phyloP scores from a whole-genome alignment of 345 rosid species.

The Bruguiera parviflora region DNA sequence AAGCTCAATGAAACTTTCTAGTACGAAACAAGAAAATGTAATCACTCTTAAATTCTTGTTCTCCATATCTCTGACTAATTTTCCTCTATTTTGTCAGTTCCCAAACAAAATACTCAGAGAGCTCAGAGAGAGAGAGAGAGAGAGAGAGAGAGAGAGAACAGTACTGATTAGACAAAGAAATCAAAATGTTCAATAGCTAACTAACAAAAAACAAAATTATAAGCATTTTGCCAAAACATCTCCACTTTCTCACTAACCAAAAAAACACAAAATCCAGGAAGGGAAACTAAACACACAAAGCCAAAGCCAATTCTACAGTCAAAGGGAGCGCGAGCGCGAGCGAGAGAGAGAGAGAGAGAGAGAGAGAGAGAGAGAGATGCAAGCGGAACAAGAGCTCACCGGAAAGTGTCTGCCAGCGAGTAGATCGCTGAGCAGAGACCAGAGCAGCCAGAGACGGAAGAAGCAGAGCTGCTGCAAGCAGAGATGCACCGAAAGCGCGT shows the following conservation, averaged over 20 bases:
- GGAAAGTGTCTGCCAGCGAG: constrained; percentile 13
- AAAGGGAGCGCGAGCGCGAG: background rate
- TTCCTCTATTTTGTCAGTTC: background rate
- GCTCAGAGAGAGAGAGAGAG: background rate
- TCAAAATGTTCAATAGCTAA: background rate
- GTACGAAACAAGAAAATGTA: background rate
- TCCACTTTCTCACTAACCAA: background rate
- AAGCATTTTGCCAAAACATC: background rate
- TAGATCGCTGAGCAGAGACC: constrained; percentile 15
- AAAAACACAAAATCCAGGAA: background rate
- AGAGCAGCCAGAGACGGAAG: background rate
- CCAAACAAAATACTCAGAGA: background rate
- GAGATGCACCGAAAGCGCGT: background rate
- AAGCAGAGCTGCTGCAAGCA: constrained; percentile 2
- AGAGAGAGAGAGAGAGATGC: background rate
- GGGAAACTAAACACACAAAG: background rate
- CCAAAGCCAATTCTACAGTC: background rate
- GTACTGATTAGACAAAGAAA: background rate
- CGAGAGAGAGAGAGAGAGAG: no score
- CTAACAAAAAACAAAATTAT: background rate
- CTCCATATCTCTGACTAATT: background rate
- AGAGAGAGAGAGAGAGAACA: background rate
- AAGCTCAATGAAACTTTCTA: no score
- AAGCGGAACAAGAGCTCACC: constrained; percentile 1
- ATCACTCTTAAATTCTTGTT: background rate